These are phyloP conservation scores for Carex myosuroides DNA, from an alignment of 176 grass and related monocot genomes.

Conservation along the genomic window DNA sequence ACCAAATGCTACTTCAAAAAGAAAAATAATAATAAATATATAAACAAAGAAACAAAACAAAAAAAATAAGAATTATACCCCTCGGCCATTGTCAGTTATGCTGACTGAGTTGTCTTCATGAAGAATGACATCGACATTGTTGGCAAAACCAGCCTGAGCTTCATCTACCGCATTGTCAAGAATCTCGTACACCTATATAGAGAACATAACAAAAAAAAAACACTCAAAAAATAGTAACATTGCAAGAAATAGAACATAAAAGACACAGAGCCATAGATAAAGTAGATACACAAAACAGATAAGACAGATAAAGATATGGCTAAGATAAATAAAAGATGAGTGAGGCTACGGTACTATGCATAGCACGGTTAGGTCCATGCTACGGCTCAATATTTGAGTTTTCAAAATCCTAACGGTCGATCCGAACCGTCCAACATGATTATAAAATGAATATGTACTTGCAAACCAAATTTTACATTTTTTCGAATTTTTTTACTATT, in stretches of 20 bases:
- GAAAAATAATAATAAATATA: not conserved
- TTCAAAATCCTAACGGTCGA: no score
- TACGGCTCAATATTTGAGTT: no score
- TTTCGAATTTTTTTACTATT: no score
- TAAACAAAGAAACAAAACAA: not conserved
- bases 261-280: conserved; percentile 6
- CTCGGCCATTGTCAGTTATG: conserved; percentile 78
- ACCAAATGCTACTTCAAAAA: not conserved
- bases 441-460: no score
- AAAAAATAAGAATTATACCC: conserved; percentile 46
- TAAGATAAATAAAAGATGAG: not conserved
- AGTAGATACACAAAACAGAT: not conserved
- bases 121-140: conserved; percentile 70
- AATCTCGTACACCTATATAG: conserved; percentile 67
- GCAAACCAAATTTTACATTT: no score
- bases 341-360: no score
- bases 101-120: conserved; percentile 91
- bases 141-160: conserved; percentile 75
- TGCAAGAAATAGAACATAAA: not conserved
- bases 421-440: no score
- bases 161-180: conserved; percentile 97
- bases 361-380: no score
- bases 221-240: not conserved
- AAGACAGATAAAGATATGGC: not conserved
- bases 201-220: not conserved